Conservation (phyloP, 352 stramenopile species). For the Pythium vanterpoolii region DNA sequence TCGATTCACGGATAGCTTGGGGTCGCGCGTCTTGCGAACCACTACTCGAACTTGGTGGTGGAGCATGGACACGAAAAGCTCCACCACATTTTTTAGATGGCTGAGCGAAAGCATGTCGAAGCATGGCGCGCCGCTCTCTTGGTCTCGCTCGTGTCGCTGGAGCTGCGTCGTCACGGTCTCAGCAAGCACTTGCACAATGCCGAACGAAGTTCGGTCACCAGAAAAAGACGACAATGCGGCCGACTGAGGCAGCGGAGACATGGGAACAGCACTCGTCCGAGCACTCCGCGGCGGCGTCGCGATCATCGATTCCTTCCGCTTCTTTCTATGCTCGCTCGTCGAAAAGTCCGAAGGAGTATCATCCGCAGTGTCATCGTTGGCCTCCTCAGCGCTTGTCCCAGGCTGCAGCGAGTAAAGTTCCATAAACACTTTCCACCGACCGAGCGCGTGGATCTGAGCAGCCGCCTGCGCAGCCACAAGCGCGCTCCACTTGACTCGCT, state of each 20-base stretch:
- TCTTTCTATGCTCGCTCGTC: constrained; percentile 23
- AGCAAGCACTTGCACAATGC: constrained; percentile 58
- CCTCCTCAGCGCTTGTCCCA: not conserved
- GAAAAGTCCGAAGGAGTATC: not conserved
- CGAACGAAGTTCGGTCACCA: constrained; percentile 66
- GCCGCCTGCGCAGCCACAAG: constrained; percentile 22
- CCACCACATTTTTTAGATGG: constrained; percentile 45
- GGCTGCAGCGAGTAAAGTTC: constrained; percentile 55
- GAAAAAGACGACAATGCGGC: constrained; percentile 44
- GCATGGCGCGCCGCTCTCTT: constrained; percentile 16
- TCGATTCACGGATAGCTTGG: constrained; percentile 52
- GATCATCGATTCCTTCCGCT: constrained; percentile 75
- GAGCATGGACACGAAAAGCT: constrained; percentile 72
- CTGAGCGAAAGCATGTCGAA: constrained; percentile 53
- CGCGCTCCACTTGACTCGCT: constrained; percentile 13
- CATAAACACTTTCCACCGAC: constrained; percentile 72
- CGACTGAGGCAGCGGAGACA: constrained; percentile 17
- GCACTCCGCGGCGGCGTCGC: constrained; percentile 39
- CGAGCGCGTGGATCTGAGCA: constrained; percentile 47
- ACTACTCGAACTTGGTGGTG: constrained; percentile 65
- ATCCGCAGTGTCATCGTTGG: not conserved
- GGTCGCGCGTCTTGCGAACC: constrained; percentile 54
- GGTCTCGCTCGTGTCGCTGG: constrained; percentile 29
- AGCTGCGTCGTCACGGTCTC: constrained; percentile 42
- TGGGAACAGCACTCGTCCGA: constrained; percentile 7